A percentile compares a stretch with the other conserved stretches of the same genome.
These are phyloP conservation scores for Apocynum venetum DNA, from an alignment of 257 asterid genomes.

Conservation along the genomic window DNA sequence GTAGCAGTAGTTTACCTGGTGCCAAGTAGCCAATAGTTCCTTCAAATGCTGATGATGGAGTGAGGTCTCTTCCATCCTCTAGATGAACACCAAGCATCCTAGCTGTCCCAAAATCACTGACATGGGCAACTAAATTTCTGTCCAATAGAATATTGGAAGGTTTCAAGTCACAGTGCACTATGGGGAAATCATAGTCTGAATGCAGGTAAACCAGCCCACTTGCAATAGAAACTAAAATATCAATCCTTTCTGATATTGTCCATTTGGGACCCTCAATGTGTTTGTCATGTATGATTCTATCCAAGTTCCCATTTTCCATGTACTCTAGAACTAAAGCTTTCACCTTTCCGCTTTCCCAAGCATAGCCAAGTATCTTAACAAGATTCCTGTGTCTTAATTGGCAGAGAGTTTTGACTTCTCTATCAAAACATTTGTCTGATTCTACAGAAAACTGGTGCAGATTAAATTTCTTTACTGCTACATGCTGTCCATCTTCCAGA, in stretches of 20 bases:
- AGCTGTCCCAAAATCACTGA: constrained; percentile 88
- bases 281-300: constrained; percentile 39
- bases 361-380: constrained; percentile 69
- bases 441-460: constrained; percentile 50
- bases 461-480: constrained; percentile 70
- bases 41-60: constrained; percentile 61
- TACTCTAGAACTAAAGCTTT: constrained; percentile 64
- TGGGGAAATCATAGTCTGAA: constrained; percentile 64
- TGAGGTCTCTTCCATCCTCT: constrained; percentile 40
- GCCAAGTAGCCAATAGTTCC: constrained; percentile 95
- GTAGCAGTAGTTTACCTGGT: constrained; percentile 47
- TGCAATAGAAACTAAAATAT: constrained; percentile 54
- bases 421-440: constrained; percentile 57
- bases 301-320: constrained; percentile 88
- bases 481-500: constrained; percentile 35
- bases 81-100: constrained; percentile 61
- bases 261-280: constrained; percentile 19
- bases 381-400: constrained; percentile 67
- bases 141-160: constrained; percentile 82
- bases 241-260: constrained; percentile 46
- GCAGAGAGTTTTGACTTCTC: constrained; percentile 61
- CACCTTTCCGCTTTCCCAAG: constrained; percentile 70
- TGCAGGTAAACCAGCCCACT: constrained; percentile 64
- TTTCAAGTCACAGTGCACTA: constrained; percentile 86
- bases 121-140: constrained; percentile 48